Percentiles rank a stretch among this genome's conserved stretches.
Conservation (phyloP, 2,329 filamentous ascomycete genomes). For the Diatrype stigma region DNA sequence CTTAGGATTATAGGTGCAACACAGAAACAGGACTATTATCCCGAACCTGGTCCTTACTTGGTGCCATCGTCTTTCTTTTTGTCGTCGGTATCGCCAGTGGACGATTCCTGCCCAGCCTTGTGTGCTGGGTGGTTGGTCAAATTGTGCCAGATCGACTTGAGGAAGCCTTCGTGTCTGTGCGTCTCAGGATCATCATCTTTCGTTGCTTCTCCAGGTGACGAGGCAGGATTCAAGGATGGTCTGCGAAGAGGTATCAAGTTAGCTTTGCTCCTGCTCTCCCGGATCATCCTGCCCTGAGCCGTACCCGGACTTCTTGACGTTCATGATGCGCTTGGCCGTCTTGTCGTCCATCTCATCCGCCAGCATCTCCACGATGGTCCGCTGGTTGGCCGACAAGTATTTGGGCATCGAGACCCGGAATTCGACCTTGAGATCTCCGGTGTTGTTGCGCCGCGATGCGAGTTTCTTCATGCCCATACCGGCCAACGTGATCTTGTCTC, state of each 20-base stretch:
- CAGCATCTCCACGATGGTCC: slow-evolving; percentile 90
- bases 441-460: slow-evolving; percentile 58
- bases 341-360: slow-evolving; percentile 95
- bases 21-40: slow-evolving; percentile 8
- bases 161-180: slow-evolving; percentile 81
- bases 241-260: slow-evolving; percentile 9
- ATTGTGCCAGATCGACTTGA: slow-evolving; percentile 91
- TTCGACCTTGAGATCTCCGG: slow-evolving; percentile 85
- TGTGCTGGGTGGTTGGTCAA: slow-evolving; percentile 72
- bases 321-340: slow-evolving; percentile 89
- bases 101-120: slow-evolving; percentile 25
- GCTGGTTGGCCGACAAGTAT: slow-evolving; percentile 84
- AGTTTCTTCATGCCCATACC: slow-evolving; percentile 95
- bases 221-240: slow-evolving; percentile 5
- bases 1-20: background rate
- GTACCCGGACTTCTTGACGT: slow-evolving; percentile 57
- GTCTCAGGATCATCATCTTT: slow-evolving; percentile 35
- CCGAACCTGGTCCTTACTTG: slow-evolving; percentile 25
- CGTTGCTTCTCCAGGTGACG: slow-evolving; percentile 13
- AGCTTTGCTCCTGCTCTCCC: slow-evolving; percentile 5
- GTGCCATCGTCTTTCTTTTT: slow-evolving; percentile 20
- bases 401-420: slow-evolving; percentile 96
- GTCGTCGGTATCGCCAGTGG: slow-evolving; percentile 15
- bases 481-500: slow-evolving; percentile 81
- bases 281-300: slow-evolving; percentile 18